Evolutionary conservation across 2,329 filamentous ascomycete species (phyloP), one percentile per base, ranked within the genome.

Genomic region (Amauroascus niger): DNA sequence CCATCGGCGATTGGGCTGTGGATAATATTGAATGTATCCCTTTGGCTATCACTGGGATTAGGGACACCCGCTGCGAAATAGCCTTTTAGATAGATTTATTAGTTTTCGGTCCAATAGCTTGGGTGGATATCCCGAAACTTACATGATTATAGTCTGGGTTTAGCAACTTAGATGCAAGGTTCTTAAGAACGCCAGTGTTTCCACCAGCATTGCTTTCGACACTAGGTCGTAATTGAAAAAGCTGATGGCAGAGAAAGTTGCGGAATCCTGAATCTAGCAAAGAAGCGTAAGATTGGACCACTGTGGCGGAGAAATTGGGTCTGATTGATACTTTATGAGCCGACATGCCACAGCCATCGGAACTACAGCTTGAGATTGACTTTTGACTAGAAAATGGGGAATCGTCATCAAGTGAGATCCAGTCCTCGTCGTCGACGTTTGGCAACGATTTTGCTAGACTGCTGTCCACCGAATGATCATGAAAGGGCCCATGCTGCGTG

Each of bases 11-110:
- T 0, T 54, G 46, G n/a, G 60, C 60, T 14, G 52, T 57, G 13
- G 61, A 58, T 11, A 72, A 39, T 44, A 71, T 62, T 1, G 62
- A 64, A 3, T 59, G 55, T 24, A 72, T 57, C 5, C 69, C 65
- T 56, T 67, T 70, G 1, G 64, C 60, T 14, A 71, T 62, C 4
- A 64, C 62, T 1, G 67, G 63, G 2, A 71, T 65, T 6, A 69
- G 63, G 6, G 61, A 60, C 8, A 62, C 63, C 32, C 70, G 62
- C 57, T 71, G 66, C 33, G 61, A 63, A 54, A 71, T 65, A 32
- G 62, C 65, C 70, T 72, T 37, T 46, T 35, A 13, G 5, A 41
- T 46, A 39, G 46, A 13, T 30, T n/a, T 3, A 24, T 20, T 11
- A 30, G 6, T 18, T n/a, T n/a, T n/a, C n/a, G 18, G 22, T 13